These are phyloP conservation scores for Metschnikowia santaceciliae DNA, from an alignment of 805 yeast genomes.

Conservation along the genomic window DNA sequence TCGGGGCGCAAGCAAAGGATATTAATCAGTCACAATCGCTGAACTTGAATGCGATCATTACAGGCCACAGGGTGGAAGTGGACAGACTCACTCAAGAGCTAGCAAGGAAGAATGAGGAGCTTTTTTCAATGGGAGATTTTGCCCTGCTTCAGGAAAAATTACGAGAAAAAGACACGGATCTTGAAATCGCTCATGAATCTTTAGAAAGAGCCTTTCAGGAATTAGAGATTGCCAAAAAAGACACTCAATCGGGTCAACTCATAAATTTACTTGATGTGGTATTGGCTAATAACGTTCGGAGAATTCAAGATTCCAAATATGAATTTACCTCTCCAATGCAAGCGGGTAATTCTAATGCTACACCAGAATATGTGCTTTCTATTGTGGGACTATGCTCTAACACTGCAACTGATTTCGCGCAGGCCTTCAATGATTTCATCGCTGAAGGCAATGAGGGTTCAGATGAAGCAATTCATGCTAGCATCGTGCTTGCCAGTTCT, in stretches of 20 bases:
- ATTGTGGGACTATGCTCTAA: constrained; percentile 67
- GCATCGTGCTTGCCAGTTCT: constrained; percentile 59
- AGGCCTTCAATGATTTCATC: constrained; percentile 66
- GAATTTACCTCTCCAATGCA: constrained; percentile 77
- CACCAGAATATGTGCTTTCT: constrained; percentile 65
- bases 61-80: constrained; percentile 62
- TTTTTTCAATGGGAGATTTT: constrained; percentile 23
- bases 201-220: constrained; percentile 68
- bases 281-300: constrained; percentile 60
- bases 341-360: constrained; percentile 73
- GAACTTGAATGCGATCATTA: constrained; percentile 55
- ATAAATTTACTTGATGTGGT: constrained; percentile 63
- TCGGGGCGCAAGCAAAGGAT: constrained; percentile 54
- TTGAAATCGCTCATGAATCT: constrained; percentile 74
- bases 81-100: constrained; percentile 41
- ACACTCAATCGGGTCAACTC: constrained; percentile 49
- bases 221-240: constrained; percentile 48
- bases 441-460: constrained; percentile 63
- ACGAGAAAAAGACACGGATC: constrained; percentile 69
- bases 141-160: constrained; percentile 41
- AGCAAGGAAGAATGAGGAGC: constrained; percentile 26
- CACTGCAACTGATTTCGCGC: constrained; percentile 75
- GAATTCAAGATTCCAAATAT: constrained; percentile 67
- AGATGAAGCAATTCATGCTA: constrained; percentile 53
- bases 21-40: constrained; percentile 61